A percentile compares a stretch with the other conserved stretches of the same genome.
phyloP scores from a whole-genome alignment of 805 yeast genomes.

The Candida caryicola region DNA sequence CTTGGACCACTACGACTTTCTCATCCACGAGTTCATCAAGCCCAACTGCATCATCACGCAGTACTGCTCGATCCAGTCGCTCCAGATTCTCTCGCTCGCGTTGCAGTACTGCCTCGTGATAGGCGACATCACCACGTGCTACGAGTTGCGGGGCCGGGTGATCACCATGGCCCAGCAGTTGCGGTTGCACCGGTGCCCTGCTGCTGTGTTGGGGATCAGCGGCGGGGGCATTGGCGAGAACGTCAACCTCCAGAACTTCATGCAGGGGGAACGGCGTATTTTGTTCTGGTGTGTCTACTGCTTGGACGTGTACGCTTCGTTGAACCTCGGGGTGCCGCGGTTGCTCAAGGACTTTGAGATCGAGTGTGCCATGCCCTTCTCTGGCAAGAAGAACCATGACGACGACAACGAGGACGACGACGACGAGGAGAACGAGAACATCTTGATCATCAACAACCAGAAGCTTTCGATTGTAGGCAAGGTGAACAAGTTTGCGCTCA shows the following conservation, averaged over 20 bases:
- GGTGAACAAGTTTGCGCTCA: slow-evolving; percentile 60
- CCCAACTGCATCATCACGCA: slow-evolving; percentile 56
- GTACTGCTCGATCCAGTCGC: slow-evolving; percentile 60
- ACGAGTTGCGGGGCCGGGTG: slow-evolving; percentile 71
- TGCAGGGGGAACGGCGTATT: slow-evolving; percentile 79
- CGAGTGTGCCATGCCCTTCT: slow-evolving; percentile 80
- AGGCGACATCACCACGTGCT: slow-evolving; percentile 72
- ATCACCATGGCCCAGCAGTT: slow-evolving; percentile 83
- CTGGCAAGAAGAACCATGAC: slow-evolving; percentile 40
- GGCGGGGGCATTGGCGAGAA: slow-evolving; percentile 16
- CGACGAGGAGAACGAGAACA: slow-evolving; percentile 48
- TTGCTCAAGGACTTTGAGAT: slow-evolving; percentile 76
- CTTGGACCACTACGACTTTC: slow-evolving; percentile 52
- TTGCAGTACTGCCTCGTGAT: slow-evolving; percentile 66
- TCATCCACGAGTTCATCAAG: slow-evolving; percentile 60
- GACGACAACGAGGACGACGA: slow-evolving; percentile 44
- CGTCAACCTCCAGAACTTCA: slow-evolving; percentile 52
- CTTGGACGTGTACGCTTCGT: slow-evolving; percentile 70
- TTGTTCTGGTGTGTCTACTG: slow-evolving; percentile 82
- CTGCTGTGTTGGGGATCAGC: slow-evolving; percentile 72
- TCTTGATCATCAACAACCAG: slow-evolving; percentile 57
- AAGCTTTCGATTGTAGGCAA: slow-evolving; percentile 65
- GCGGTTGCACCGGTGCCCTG: slow-evolving; percentile 81
- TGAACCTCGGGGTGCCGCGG: slow-evolving; percentile 80
- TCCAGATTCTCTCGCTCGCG: slow-evolving; percentile 68